Evolutionary conservation across 768 basidiomycete species (phyloP), one percentile per base, ranked within the genome.

Genomic region (Leccinum sublutescens): DNA sequence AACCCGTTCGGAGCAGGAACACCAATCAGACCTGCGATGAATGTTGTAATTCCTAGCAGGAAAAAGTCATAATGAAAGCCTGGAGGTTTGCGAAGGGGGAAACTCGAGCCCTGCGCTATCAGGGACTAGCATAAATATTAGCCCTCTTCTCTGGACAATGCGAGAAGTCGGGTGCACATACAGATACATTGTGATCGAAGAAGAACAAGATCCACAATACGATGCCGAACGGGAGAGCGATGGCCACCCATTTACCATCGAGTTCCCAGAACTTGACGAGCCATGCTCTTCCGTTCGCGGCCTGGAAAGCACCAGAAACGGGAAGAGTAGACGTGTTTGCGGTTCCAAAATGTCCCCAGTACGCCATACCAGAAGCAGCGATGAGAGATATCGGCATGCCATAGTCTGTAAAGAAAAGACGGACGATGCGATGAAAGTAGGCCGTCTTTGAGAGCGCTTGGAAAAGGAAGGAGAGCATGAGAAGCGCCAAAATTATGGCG

Each of bases 161-260:
- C 9, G 6, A 34, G 50, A 11, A 33, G 31, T 56, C 10, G 9
- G 14, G 56, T 27, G 19, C 27, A 50, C 52, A 75, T 70, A 92
- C 91, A 50, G 93, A 95, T 55, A 95, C 92, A 65, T 95, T 95
- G 64, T 95, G 91, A 63, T 98, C 94, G 64, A 97, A 97, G 78
- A 95, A 95, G 76, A 98, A 96, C 48, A 97, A 76, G 23, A 96
- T 82, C 85, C 91, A 97, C 5, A 98, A 78, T 21, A 94, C 78
- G 45, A 95, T 73, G 2, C 95, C 95, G 66, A 97, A 97, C 0
- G 94, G 95, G 47, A 95, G 77, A 0, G 94, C 91, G 29, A 93
- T 86, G 11, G 87, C 91, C 3, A 95, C 87, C 90, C 93, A 97
- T 74, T 91, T 92, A 0, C 82, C 86, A 19, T 90, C 87, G 3